Conservation (phyloP, 106 monocot species). For the Amphibolis antarctica region DNA sequence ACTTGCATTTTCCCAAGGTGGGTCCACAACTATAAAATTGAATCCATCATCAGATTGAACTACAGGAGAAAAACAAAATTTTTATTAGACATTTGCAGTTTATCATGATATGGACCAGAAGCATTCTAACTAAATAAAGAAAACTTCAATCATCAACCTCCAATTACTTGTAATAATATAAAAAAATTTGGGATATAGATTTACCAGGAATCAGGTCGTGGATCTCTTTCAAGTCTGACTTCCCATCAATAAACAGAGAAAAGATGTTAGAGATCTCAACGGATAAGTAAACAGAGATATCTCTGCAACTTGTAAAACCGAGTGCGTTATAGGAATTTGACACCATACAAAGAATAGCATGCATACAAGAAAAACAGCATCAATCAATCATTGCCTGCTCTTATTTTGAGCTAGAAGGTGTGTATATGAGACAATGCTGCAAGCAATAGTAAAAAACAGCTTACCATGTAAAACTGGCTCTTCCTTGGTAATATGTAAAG, state of each 20-base stretch:
- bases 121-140: neutral
- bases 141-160: neutral
- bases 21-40: conserved; percentile 88
- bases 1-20: conserved; percentile 99
- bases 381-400: too few species aligned
- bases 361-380: neutral
- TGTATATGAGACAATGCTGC: neutral
- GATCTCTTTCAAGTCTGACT: conserved; percentile 86
- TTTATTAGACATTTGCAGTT: neutral
- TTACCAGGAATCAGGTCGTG: conserved; percentile 79
- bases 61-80: conserved; percentile 17
- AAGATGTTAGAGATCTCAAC: neutral
- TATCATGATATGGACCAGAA: neutral
- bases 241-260: conserved; percentile 13
- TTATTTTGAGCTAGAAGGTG: too few species aligned
- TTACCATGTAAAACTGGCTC: conserved; percentile 69
- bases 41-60: conserved; percentile 56
- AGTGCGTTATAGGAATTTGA: neutral
- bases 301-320: neutral
- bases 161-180: neutral
- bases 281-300: neutral
- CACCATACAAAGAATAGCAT: neutral
- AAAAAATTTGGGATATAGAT: conserved; percentile 1
- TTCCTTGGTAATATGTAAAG: conserved; percentile 51
- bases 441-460: neutral